Conservation (phyloP, 1,139 yeast genomes). For the Taphrina sp. region DNA sequence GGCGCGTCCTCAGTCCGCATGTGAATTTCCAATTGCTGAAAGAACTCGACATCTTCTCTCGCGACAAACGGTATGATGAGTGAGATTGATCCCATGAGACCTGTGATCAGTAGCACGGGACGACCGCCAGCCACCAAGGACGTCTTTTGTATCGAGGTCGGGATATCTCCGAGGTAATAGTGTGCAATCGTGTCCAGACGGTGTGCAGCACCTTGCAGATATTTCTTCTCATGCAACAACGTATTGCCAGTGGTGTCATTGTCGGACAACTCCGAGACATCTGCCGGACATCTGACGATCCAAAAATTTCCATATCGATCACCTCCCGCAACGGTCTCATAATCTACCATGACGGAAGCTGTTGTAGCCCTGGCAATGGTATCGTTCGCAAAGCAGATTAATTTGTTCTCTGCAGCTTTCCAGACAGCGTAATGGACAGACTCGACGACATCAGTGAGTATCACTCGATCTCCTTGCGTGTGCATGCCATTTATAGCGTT, state of each 20-base stretch:
- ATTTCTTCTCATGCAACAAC: slow-evolving; percentile 43
- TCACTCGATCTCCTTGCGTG: slow-evolving; percentile 59
- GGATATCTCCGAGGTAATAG: slow-evolving; percentile 67
- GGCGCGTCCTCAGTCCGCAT: slow-evolving; percentile 50
- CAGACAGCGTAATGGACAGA: slow-evolving; percentile 62
- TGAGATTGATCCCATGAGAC: slow-evolving; percentile 81
- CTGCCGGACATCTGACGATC: slow-evolving; percentile 59
- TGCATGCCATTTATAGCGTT: slow-evolving; percentile 54
- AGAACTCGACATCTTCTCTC: slow-evolving; percentile 60
- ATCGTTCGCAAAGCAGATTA: slow-evolving; percentile 71
- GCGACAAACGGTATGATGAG: slow-evolving; percentile 65
- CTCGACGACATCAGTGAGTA: slow-evolving; percentile 65
- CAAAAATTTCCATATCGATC: slow-evolving; percentile 84
- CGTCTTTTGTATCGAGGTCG: slow-evolving; percentile 60
- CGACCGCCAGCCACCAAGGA: slow-evolving; percentile 59
- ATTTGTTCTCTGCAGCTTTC: slow-evolving; percentile 53
- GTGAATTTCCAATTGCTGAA: slow-evolving; percentile 55
- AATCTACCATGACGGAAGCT: slow-evolving; percentile 59
- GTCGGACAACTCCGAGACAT: slow-evolving; percentile 51
- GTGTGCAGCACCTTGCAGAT: slow-evolving; percentile 55
- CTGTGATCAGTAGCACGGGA: slow-evolving; percentile 67
- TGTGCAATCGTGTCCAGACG: slow-evolving; percentile 60
- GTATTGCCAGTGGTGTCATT: slow-evolving; percentile 52
- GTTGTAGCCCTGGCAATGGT: slow-evolving; percentile 66
- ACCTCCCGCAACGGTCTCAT: slow-evolving; percentile 76